Base-by-base conservation (phyloP, 805 yeast species). In the Priceomyces castillae region DNA sequence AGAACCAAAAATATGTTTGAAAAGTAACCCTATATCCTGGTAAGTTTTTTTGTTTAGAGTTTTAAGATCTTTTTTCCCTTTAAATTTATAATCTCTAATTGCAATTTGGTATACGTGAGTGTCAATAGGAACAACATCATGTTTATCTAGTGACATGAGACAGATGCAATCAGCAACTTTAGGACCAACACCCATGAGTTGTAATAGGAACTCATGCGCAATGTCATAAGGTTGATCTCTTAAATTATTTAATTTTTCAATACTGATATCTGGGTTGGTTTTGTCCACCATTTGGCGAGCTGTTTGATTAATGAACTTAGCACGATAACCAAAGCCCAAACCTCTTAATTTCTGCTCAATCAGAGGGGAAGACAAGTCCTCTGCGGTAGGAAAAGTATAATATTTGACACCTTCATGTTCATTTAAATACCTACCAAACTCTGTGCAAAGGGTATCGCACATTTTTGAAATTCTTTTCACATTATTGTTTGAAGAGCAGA, bases 121-220 rank as follows among this genome's bases (percentile, higher is more conserved):
- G 61, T 94, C 99, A 1, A 94, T 87, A 0, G 99, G 99, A 2
- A 94, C 97, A 9, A 88, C 78, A 43, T 84, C 88, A 55, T 86
- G 88, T 59, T 86, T 84, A 54, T 86, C 92, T 47, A 92, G 70
- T 2, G 94, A 82, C 97, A 94, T 92, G 36, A 94, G 69, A 50
- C 95, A 83, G 12, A 94, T 94, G 61, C 99, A 94, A 54, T 94
- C 99, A 0, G 99, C 97, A 1, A 94, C 98, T 65, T 94, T 94
- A 0, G 98, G 98, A 0, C 99, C 99, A 0, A 94, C 97, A 0
- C 99, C 99, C 2, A 77, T 71, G 52, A 86, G 84, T 47, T 77
- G 72, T 49, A 84, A 69, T 34, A 94, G 65, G 39, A 74, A 80
- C 5, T 72, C 69, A 47, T 81, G 85, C 1, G 83, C 82, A 4